Evolutionary conservation across 2,329 filamentous ascomycete genomes (phyloP).

Genomic region (Xylariaceae sp.): DNA sequence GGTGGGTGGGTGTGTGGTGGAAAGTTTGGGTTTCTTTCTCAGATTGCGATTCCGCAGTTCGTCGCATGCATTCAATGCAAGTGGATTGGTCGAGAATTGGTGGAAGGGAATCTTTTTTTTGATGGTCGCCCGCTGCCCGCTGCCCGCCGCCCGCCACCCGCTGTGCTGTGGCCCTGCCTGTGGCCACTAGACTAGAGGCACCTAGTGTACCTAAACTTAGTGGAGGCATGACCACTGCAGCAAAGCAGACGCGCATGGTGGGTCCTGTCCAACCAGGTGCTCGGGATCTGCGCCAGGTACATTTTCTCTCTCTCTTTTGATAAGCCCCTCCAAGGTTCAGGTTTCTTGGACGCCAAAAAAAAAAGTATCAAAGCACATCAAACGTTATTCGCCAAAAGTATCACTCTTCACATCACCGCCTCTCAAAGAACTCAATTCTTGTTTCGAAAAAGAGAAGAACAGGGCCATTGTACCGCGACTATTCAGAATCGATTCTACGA

Average conservation of each 20-base stretch:
- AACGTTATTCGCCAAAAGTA: neutral
- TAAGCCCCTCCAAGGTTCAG: conserved; percentile 31
- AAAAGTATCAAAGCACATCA: too few species aligned
- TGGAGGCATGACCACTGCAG: neutral
- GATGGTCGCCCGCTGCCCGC: conserved; percentile 8
- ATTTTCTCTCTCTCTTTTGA: neutral
- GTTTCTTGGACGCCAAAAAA: conserved; percentile 16
- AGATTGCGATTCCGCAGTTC: conserved; percentile 24
- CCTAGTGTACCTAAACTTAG: neutral
- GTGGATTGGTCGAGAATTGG: too few species aligned
- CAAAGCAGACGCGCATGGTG: neutral
- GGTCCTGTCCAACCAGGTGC: conserved; percentile 11
- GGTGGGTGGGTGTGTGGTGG: neutral
- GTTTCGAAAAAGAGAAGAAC: too few species aligned
- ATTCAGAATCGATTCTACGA: too few species aligned
- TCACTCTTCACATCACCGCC: neutral
- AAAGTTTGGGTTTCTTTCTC: conserved; percentile 10
- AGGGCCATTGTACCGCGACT: neutral
- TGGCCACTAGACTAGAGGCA: too few species aligned
- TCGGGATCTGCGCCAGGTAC: conserved; percentile 5
- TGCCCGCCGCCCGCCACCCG: neutral
- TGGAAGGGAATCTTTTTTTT: conserved; percentile 26
- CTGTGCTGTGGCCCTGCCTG: neutral
- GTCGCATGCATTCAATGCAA: conserved; percentile 20
- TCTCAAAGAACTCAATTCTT: neutral